Percentiles rank a stretch among this genome's conserved stretches.
Evolutionary conservation across 495 filamentous ascomycete species (phyloP).

Genomic region (Cercophora sp.): DNA sequence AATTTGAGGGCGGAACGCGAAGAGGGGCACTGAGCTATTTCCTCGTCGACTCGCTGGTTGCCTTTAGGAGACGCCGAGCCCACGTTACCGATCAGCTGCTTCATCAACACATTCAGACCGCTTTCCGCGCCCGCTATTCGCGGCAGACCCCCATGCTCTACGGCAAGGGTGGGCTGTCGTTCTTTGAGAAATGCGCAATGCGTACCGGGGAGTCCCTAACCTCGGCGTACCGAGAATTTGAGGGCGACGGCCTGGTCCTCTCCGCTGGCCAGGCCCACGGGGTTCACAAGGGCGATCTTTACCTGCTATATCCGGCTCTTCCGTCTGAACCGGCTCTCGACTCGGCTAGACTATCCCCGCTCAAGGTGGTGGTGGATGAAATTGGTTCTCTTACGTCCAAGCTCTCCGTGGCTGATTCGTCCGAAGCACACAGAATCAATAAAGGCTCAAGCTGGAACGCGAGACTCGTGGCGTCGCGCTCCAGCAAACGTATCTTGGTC

Average conservation of each 20-base stretch:
- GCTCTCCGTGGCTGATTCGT: background rate
- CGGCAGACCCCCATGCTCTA: slow-evolving; percentile 1
- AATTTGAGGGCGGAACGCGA: background rate
- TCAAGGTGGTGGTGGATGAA: background rate
- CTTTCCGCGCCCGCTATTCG: background rate
- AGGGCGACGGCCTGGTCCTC: background rate
- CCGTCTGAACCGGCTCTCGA: background rate
- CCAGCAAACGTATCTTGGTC: background rate
- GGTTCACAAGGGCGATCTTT: background rate
- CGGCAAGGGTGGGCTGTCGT: background rate
- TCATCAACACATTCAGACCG: background rate
- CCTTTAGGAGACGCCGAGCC: background rate
- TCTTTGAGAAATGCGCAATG: background rate
- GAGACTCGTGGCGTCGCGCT: background rate
- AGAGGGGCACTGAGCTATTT: background rate
- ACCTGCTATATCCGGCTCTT: background rate
- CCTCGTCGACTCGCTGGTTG: background rate
- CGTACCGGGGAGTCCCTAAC: background rate
- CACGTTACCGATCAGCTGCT: background rate
- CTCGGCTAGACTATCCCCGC: background rate
- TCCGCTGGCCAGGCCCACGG: background rate
- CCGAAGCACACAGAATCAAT: background rate
- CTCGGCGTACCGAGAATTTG: background rate
- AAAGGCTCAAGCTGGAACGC: background rate
- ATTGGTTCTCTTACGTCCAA: background rate